These are phyloP conservation scores for Saccharomycopsis javanensis DNA, from an alignment of 805 yeast genomes.

Conservation along the genomic window DNA sequence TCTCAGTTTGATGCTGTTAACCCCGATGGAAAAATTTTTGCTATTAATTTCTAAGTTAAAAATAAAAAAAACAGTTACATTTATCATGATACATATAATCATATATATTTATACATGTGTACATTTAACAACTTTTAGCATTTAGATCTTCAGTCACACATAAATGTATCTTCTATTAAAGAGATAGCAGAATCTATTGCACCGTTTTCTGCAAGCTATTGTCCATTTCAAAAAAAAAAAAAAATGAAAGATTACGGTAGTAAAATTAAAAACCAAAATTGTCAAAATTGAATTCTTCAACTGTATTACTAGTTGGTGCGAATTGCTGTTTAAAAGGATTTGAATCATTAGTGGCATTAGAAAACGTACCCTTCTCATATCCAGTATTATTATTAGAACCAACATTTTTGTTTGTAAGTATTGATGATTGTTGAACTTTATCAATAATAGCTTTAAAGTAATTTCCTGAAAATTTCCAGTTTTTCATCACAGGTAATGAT, in stretches of 20 bases:
- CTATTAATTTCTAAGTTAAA: background rate
- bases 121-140: background rate
- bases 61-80: too few species aligned
- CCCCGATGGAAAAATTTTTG: background rate
- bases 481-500: conserved; percentile 48
- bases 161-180: background rate
- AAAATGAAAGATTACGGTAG: too few species aligned
- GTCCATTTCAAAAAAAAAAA: background rate
- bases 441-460: background rate
- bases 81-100: too few species aligned
- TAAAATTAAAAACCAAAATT: conserved; percentile 2
- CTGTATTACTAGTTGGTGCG: background rate
- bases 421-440: background rate
- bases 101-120: too few species aligned
- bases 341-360: background rate
- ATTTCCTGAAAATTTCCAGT: conserved; percentile 48
- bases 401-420: background rate
- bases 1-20: background rate
- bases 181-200: background rate
- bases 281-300: conserved; percentile 7
- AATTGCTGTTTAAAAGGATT: background rate
- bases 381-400: background rate
- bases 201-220: too few species aligned
- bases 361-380: background rate
- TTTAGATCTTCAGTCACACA: too few species aligned